Conservation (phyloP, 1,284 basidiomycete species). For the Schizophyllum commune region DNA sequence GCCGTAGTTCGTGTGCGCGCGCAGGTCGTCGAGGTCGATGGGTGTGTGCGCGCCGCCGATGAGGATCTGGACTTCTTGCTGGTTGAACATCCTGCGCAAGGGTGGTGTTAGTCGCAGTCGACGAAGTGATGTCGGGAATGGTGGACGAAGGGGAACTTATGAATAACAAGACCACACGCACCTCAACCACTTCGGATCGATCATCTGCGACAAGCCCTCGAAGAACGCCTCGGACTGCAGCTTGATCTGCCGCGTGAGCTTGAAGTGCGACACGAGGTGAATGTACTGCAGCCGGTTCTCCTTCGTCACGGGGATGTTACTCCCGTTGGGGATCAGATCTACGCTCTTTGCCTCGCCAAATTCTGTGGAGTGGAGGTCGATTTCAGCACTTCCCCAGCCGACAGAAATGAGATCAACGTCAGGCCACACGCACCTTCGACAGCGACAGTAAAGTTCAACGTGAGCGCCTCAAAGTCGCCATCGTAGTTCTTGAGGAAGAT, state of each 20-base stretch:
- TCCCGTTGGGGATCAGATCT: slow-evolving; percentile 81
- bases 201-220: slow-evolving; percentile 81
- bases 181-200: slow-evolving; percentile 86
- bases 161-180: slow-evolving; percentile 22
- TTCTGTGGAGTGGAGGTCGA: slow-evolving; percentile 40
- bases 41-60: slow-evolving; percentile 79
- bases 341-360: slow-evolving; percentile 77
- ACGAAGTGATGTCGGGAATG: not conserved
- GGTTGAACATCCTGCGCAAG: slow-evolving; percentile 80
- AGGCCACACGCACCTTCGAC: slow-evolving; percentile 71
- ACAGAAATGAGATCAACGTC: slow-evolving; percentile 4
- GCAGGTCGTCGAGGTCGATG: slow-evolving; percentile 78
- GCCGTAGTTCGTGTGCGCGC: slow-evolving; percentile 69
- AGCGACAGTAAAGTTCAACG: slow-evolving; percentile 86
- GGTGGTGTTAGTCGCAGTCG: slow-evolving; percentile 6
- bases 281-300: slow-evolving; percentile 92
- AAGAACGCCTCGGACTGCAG: slow-evolving; percentile 82
- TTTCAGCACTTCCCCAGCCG: not conserved
- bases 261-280: slow-evolving; percentile 84
- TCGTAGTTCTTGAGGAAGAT: slow-evolving; percentile 91
- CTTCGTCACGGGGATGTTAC: slow-evolving; percentile 80
- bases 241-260: slow-evolving; percentile 84
- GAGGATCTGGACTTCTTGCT: slow-evolving; percentile 82
- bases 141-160: not conserved
- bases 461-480: slow-evolving; percentile 86